Evolutionary conservation across 148 eudicot species (phyloP), one percentile per base, ranked within the genome.

Genomic region (Chenopodium berlandieri): DNA sequence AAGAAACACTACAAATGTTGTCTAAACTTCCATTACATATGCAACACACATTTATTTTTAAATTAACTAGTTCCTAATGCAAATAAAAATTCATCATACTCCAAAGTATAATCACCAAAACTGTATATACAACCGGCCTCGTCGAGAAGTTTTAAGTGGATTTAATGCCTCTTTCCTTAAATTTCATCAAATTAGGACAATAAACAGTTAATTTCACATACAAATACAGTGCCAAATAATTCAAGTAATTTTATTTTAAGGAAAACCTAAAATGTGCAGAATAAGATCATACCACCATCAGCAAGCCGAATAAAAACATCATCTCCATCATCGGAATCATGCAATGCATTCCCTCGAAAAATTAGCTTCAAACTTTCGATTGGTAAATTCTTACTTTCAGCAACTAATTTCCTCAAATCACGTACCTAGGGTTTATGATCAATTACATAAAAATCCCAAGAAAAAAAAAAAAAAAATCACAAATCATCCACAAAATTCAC

Each of bases 401-500:
- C 94, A 88, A 94, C 82, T 85, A 94, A 56, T 80, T 87, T 89
- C 79, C 97, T 89, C 87, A 94, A 88, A 76, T 90, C 93, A 81
- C 82, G 82, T 37, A 93, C 97, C 98, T 94, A 81, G 62, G 75
- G 12, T 17, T 25, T 23, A 75, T 4, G 56, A 11, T 56, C 17
- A 40, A 68, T 52, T 80, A 44, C 50, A 58, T 69, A 46, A 7
- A 5, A 78, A 3, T 20, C 73, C 19, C 25, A 23, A 23, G 25
- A 23, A 23, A 74, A 14, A 71, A 54, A 74, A 14, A 71, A 54
- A 47, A 69, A 16, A 7, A 46, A 47, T 54, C 37, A 10, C 7
- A 67, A 67, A 27, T 20, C 71, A 2, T 2, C 31, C 0, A 25
- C 34, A 66, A 66, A 66, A 20, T 65, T 40, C 69, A n/a, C 7